phyloP scores from a whole-genome alignment of 2,329 filamentous ascomycete species.

The Biscogniauxia sp. region DNA sequence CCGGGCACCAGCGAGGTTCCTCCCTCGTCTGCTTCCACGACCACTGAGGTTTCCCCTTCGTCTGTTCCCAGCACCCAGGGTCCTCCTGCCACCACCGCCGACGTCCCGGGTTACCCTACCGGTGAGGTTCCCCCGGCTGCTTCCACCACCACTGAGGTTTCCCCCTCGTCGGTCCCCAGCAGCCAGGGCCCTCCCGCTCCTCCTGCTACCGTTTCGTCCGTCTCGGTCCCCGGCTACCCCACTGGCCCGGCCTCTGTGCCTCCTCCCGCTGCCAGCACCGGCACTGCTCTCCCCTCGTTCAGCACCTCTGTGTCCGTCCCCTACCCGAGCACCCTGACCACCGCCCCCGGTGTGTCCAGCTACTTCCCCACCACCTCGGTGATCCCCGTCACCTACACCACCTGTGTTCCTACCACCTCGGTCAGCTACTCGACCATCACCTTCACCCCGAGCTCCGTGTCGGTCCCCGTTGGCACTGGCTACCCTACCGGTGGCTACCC shows the following conservation, averaged over 20 bases:
- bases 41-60: slow-evolving; percentile 4
- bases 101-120: slow-evolving; percentile 31
- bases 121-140: slow-evolving; percentile 30
- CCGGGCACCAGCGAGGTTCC: slow-evolving; percentile 25
- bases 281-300: slow-evolving; percentile 25
- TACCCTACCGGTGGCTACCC: slow-evolving; percentile 30
- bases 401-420: slow-evolving; percentile 33
- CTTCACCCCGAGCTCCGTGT: slow-evolving; percentile 12
- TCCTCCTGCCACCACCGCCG: slow-evolving; percentile 22
- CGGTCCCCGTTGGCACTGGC: slow-evolving; percentile 24
- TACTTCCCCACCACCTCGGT: slow-evolving; percentile 39
- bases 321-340: slow-evolving; percentile 25
- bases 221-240: slow-evolving; percentile 12
- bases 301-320: slow-evolving; percentile 8
- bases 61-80: slow-evolving; percentile 9
- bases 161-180: too few relatives aligned
- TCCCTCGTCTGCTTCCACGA: slow-evolving; percentile 10
- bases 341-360: slow-evolving; percentile 35
- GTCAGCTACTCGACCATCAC: slow-evolving; percentile 30
- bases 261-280: slow-evolving; percentile 14
- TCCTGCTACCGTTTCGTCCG: neutral
- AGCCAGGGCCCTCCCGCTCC: slow-evolving; percentile 11
- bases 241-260: slow-evolving; percentile 8
- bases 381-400: slow-evolving; percentile 40
- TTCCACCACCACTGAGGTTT: neutral